A percentile compares a stretch with the other conserved stretches of the same genome.
Conservation (phyloP, 2,329 filamentous ascomycete genomes). For the Mariannaea elegans region DNA sequence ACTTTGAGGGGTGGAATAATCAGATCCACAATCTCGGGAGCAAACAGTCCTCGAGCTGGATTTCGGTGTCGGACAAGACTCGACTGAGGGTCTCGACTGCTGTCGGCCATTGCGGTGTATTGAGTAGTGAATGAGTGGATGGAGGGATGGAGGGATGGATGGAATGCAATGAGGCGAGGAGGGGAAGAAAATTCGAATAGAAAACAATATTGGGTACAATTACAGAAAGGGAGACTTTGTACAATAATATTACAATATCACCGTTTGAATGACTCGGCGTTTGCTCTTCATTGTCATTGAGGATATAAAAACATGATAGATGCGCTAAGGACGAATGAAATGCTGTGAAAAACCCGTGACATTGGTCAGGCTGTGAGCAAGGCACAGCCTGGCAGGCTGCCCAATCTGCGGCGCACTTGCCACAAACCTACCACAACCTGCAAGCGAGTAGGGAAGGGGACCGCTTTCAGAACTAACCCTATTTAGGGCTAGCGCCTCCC, state of each 20-base stretch:
- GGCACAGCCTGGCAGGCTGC: slow-evolving; percentile 12
- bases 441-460: slow-evolving; percentile 34
- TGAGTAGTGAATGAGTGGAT: not conserved
- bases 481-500: slow-evolving; percentile 50
- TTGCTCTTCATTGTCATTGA: not conserved
- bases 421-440: slow-evolving; percentile 27
- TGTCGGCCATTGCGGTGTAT: slow-evolving; percentile 26
- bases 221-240: slow-evolving; percentile 25
- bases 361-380: slow-evolving; percentile 15
- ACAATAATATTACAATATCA: slow-evolving; percentile 15
- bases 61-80: slow-evolving; percentile 34
- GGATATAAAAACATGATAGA: slow-evolving; percentile 7
- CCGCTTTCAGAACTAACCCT: slow-evolving; percentile 30
- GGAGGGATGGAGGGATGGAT: not conserved
- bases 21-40: slow-evolving; percentile 55
- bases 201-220: slow-evolving; percentile 19
- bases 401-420: slow-evolving; percentile 19
- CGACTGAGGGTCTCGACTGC: slow-evolving; percentile 30
- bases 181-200: not conserved
- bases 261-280: not conserved
- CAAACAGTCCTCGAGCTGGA: slow-evolving; percentile 48
- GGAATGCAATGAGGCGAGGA: not conserved
- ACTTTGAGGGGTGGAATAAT: slow-evolving; percentile 64
- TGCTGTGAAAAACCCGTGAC: slow-evolving; percentile 20
- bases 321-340: slow-evolving; percentile 13